Percentiles rank a stretch among this genome's conserved stretches.
These are phyloP conservation scores for Cladophialophora exuberans DNA, from an alignment of 2,329 filamentous ascomycete genomes.

Conservation along the genomic window DNA sequence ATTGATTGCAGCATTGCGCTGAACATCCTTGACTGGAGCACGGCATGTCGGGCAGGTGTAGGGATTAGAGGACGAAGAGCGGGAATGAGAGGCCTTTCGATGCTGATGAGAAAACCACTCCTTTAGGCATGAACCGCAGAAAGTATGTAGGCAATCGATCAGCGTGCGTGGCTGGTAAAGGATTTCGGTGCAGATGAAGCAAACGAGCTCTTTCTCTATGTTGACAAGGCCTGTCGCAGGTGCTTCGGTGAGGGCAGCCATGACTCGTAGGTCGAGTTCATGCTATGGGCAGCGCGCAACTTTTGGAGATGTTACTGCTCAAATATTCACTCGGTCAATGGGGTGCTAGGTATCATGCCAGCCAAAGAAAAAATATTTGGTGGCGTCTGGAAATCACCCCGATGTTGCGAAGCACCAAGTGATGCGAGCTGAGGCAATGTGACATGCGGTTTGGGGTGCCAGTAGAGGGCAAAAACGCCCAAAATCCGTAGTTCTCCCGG, in stretches of 20 bases:
- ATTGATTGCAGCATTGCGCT: slow-evolving; percentile 86
- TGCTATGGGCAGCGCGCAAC: not conserved
- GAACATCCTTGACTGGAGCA: slow-evolving; percentile 80
- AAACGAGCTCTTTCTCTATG: slow-evolving; percentile 91
- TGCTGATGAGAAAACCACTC: slow-evolving; percentile 92
- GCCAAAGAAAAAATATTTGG: too few relatives aligned
- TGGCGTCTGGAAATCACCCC: too few relatives aligned
- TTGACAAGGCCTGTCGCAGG: slow-evolving; percentile 55
- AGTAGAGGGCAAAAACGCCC: too few relatives aligned
- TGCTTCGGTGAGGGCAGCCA: slow-evolving; percentile 24
- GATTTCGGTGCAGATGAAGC: slow-evolving; percentile 96
- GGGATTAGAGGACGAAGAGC: slow-evolving; percentile 47
- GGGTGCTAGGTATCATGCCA: too few relatives aligned
- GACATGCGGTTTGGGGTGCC: too few relatives aligned
- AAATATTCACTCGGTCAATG: too few relatives aligned
- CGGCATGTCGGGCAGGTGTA: slow-evolving; percentile 95
- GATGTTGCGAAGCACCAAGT: too few relatives aligned
- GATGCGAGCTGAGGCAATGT: too few relatives aligned
- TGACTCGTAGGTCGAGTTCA: slow-evolving; percentile 1
- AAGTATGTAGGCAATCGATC: slow-evolving; percentile 92
- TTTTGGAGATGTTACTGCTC: not conserved
- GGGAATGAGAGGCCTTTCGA: slow-evolving; percentile 52
- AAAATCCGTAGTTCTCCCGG: too few relatives aligned
- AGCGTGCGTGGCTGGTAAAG: slow-evolving; percentile 89
- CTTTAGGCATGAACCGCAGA: slow-evolving; percentile 92